Evolutionary conservation across 139 green algal species (phyloP).

Genomic region (Tetradesmus obliquus): DNA sequence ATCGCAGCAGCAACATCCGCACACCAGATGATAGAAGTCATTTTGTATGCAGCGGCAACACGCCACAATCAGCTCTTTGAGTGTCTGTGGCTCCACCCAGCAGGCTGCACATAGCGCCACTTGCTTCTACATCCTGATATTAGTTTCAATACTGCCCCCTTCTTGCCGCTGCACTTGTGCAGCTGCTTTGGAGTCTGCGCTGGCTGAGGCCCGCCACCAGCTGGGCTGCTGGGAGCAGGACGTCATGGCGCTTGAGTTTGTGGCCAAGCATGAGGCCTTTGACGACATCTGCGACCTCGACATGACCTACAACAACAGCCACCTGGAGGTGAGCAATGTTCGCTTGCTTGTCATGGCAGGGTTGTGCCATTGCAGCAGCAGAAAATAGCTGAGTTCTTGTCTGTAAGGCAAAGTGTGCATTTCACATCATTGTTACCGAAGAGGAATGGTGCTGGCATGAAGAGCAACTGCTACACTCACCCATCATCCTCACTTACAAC

Average conservation of each 20-base stretch:
- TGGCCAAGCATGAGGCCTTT: neutral
- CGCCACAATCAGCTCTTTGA: too few relatives aligned
- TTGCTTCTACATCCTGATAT: neutral
- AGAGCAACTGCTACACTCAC: neutral
- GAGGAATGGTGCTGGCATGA: neutral
- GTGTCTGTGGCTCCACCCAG: too few relatives aligned
- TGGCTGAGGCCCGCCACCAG: slow-evolving; percentile 13
- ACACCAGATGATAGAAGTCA: too few relatives aligned
- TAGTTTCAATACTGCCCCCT: neutral
- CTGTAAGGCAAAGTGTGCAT: neutral
- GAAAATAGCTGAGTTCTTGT: neutral
- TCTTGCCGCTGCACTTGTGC: neutral
- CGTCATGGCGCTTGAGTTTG: slow-evolving; percentile 32
- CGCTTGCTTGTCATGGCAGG: neutral
- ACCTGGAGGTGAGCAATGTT: slow-evolving; percentile 5
- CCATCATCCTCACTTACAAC: too few relatives aligned
- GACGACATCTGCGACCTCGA: slow-evolving; percentile 29
- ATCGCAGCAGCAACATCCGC: too few relatives aligned
- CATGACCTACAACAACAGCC: slow-evolving; percentile 35
- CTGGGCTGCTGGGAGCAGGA: slow-evolving; percentile 27
- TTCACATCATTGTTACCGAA: neutral
- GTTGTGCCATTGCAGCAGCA: too few relatives aligned
- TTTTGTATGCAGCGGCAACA: neutral
- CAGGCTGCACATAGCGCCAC: neutral
- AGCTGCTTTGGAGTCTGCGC: neutral